Percentiles rank a stretch among this genome's conserved stretches.
These are phyloP conservation scores for Plectosphaerella sp. DNA, from an alignment of 2,329 filamentous ascomycete species.

Conservation along the genomic window DNA sequence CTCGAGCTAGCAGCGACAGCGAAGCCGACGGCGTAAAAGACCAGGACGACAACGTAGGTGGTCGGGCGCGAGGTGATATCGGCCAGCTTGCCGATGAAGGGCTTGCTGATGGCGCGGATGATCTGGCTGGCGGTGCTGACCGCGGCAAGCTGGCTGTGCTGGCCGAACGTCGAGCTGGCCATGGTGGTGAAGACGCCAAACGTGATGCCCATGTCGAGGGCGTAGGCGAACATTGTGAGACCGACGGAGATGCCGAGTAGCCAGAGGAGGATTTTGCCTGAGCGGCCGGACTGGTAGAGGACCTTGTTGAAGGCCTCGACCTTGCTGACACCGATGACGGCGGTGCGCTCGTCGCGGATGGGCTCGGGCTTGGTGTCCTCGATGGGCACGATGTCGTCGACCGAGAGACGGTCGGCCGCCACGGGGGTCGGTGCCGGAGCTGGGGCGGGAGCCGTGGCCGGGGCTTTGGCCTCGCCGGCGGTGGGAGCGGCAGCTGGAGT, in stretches of 20 bases:
- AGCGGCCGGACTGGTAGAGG: constrained; percentile 29
- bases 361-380: not conserved
- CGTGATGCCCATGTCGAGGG: constrained; percentile 31
- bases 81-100: constrained; percentile 30
- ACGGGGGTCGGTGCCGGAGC: not conserved
- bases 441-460: not conserved
- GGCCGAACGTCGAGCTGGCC: constrained; percentile 26
- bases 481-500: not conserved
- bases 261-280: constrained; percentile 28
- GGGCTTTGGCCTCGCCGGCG: not conserved
- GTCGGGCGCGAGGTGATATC: constrained; percentile 32
- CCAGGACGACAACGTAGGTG: constrained; percentile 32
- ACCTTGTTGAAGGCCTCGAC: constrained; percentile 35
- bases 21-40: constrained; percentile 31
- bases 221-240: constrained; percentile 33
- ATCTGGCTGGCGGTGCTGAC: constrained; percentile 27
- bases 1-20: constrained; percentile 24
- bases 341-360: not conserved
- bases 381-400: not conserved
- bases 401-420: not conserved
- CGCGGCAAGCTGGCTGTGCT: constrained; percentile 25
- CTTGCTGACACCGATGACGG: constrained; percentile 22
- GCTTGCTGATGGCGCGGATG: constrained; percentile 32
- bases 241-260: constrained; percentile 28
- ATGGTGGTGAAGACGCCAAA: constrained; percentile 23